phyloP scores from a whole-genome alignment of 805 yeast species.

The Candida adriatica region DNA sequence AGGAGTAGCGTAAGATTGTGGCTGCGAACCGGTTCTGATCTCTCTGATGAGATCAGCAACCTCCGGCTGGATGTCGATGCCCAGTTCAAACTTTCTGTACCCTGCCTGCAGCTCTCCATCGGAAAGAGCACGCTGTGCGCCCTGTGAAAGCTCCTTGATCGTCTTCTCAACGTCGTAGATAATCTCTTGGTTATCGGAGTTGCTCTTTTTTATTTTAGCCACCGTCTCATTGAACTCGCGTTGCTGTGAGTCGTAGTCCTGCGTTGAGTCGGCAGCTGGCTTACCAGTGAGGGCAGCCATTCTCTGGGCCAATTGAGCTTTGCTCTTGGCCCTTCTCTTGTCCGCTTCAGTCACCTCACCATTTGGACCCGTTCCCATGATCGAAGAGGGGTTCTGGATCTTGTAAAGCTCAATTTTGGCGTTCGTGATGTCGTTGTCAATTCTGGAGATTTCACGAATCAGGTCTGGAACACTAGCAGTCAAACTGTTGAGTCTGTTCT shows the following conservation, averaged over 20 bases:
- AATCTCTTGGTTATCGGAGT: constrained; percentile 48
- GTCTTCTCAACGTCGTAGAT: constrained; percentile 68
- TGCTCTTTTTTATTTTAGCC: constrained; percentile 43
- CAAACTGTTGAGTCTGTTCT: constrained; percentile 50
- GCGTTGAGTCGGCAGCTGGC: constrained; percentile 36
- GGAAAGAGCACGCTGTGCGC: constrained; percentile 28
- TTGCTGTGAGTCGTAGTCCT: constrained; percentile 30
- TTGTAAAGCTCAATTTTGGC: constrained; percentile 62
- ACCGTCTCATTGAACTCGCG: constrained; percentile 41
- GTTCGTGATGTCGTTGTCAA: constrained; percentile 62
- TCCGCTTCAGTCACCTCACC: constrained; percentile 84
- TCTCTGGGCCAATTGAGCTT: constrained; percentile 71
- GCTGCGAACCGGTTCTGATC: constrained; percentile 29
- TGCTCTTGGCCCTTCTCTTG: constrained; percentile 69
- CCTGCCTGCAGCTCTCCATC: constrained; percentile 38
- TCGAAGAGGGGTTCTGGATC: constrained; percentile 59
- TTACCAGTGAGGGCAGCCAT: constrained; percentile 93
- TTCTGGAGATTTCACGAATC: constrained; percentile 51
- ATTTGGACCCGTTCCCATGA: constrained; percentile 80
- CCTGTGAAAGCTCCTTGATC: constrained; percentile 49
- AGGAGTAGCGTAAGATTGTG: constrained; percentile 1
- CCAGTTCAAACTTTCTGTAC: constrained; percentile 72
- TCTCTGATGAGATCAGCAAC: constrained; percentile 57
- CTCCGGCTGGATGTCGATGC: constrained; percentile 65
- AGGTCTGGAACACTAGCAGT: constrained; percentile 70